A percentile compares a stretch with the other conserved stretches of the same genome.
Conservation (phyloP, 1,284 basidiomycete species). For the Puccinia polysora region DNA sequence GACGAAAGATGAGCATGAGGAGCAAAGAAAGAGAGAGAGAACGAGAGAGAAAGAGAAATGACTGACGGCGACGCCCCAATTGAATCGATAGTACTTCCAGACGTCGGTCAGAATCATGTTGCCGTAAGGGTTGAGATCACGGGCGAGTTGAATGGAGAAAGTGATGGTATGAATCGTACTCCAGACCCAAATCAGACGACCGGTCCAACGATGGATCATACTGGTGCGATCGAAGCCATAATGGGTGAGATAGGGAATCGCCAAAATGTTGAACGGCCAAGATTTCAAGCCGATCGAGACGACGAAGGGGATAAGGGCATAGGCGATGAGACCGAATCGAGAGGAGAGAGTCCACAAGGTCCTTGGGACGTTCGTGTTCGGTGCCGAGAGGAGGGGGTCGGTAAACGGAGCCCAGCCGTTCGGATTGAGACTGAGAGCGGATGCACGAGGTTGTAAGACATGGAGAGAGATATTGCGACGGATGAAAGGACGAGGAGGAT, state of each 20-base stretch:
- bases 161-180: slow-evolving; percentile 65
- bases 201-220: slow-evolving; percentile 68
- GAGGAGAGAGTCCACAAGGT: slow-evolving; percentile 72
- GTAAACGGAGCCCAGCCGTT: slow-evolving; percentile 49
- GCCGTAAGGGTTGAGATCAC: slow-evolving; percentile 56
- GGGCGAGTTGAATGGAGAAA: slow-evolving; percentile 68
- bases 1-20: not conserved
- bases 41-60: slow-evolving; percentile 21
- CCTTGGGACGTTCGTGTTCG: slow-evolving; percentile 65
- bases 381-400: slow-evolving; percentile 50
- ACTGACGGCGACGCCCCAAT: slow-evolving; percentile 68
- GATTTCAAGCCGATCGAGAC: slow-evolving; percentile 74
- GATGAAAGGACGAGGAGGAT: slow-evolving; percentile 44
- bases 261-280: slow-evolving; percentile 72
- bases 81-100: slow-evolving; percentile 67
- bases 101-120: slow-evolving; percentile 62
- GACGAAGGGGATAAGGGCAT: slow-evolving; percentile 70
- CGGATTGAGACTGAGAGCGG: slow-evolving; percentile 47
- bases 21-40: not conserved
- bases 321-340: slow-evolving; percentile 70
- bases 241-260: slow-evolving; percentile 65
- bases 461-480: not conserved
- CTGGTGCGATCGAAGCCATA: slow-evolving; percentile 72
- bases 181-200: slow-evolving; percentile 68
- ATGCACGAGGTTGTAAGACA: slow-evolving; percentile 28